Percentiles rank a stretch among this genome's conserved stretches.
These are phyloP conservation scores for Gossypium raimondii DNA, from an alignment of 345 rosid genomes.

Conservation along the genomic window DNA sequence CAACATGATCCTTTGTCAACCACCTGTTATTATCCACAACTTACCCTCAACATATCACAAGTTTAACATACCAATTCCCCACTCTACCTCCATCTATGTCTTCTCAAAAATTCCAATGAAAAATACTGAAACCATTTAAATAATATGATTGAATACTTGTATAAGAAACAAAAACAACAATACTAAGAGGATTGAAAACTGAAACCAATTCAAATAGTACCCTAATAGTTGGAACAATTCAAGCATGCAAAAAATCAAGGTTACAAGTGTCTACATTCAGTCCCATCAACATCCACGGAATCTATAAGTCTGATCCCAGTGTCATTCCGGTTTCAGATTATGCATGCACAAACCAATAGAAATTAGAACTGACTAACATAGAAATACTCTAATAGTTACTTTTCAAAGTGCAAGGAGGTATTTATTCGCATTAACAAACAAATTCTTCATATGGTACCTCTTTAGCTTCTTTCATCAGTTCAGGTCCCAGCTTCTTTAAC, in stretches of 20 bases:
- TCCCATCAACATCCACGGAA: background rate
- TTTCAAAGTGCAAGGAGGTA: background rate
- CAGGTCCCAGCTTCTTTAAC: conserved; percentile 86
- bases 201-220: background rate
- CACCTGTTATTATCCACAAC: background rate
- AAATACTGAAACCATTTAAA: background rate
- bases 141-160: background rate
- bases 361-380: background rate
- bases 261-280: background rate
- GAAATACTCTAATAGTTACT: background rate
- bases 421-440: background rate
- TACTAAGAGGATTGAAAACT: background rate
- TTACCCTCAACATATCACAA: background rate
- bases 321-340: background rate
- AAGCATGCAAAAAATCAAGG: background rate
- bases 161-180: background rate
- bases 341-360: background rate
- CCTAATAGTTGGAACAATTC: background rate
- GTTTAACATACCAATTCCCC: background rate
- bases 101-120: background rate
- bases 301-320: background rate
- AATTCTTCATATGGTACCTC: conserved; percentile 46
- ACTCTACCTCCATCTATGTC: background rate
- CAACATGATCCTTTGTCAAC: too few species aligned
- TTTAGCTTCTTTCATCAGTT: conserved; percentile 94